Evolutionary conservation across 331 rosid genomes (phyloP), one percentile per base, ranked within the genome.

Genomic region (Quercus tomentella): DNA sequence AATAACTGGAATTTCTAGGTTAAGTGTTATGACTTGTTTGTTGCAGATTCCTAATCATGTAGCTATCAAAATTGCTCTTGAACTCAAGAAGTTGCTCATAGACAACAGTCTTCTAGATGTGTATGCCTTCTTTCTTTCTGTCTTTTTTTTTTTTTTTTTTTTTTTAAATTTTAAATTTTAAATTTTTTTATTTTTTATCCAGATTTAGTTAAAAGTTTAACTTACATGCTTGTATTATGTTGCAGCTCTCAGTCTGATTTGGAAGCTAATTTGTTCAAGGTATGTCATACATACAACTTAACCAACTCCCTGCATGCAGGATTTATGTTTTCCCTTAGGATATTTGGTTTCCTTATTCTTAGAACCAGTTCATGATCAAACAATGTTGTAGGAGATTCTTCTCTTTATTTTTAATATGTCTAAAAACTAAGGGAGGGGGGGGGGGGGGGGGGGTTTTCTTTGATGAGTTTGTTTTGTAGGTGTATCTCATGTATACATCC

Each of bases 21-120:
- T 31, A 21, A 51, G 51, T 43, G 72, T 58, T 73, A 78, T 73
- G 74, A 77, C 78, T 75, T 83, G 25, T 43, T 90, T 76, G 79
- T 91, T 86, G 84, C 91, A 92, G 98, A 94, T 94, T 82, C 98
- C 97, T 56, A 94, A 94, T 81, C 97, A 94, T 75, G 97, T 92
- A 61, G 98, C 98, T 78, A 86, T 94, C 74, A 92, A 91, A 84
- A 89, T 94, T 66, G 97, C 98, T 35, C 94, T 94, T 2, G 95
- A 94, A 78, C 91, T 94, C 60, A 94, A 94, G 97, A 94, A 94
- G 94, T 85, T 94, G 79, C 97, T 94, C 45, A 87, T 92, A 63
- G 98, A 94, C 84, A 94, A 94, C 84, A 94, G 97, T 87, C 97
- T 94, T 86, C 79, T 94, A 55, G 98, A 94, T 84, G 94, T 94